Evolutionary conservation across 2,329 filamentous ascomycete genomes (phyloP).

Genomic region (Xylaria sp.): DNA sequence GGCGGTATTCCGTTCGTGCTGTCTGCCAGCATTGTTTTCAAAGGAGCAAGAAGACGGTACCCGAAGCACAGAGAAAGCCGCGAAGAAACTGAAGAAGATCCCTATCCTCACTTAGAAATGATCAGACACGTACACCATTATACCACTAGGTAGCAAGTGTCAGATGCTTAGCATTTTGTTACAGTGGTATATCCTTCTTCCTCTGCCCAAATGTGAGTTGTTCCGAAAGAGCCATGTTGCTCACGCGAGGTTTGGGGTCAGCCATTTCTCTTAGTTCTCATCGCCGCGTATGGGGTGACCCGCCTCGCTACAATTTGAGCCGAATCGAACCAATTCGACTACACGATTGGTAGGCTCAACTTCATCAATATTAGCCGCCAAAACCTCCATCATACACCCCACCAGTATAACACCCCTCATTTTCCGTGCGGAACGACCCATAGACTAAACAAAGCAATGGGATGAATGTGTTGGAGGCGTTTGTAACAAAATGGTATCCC

Average conservation of each 20-base stretch:
- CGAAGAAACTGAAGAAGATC: too few relatives aligned
- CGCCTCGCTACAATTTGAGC: constrained; percentile 43
- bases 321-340: constrained; percentile 45
- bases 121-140: too few relatives aligned
- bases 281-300: constrained; percentile 10
- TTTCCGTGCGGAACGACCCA: constrained; percentile 22
- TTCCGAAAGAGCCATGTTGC: background rate
- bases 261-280: constrained; percentile 1
- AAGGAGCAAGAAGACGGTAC: background rate
- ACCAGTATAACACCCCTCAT: constrained; percentile 44
- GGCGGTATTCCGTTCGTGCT: background rate
- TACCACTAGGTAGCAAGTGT: too few relatives aligned
- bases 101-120: too few relatives aligned
- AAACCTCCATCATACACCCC: constrained; percentile 41
- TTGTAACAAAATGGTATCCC: constrained; percentile 3
- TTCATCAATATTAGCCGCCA: constrained; percentile 50
- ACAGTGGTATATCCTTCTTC: too few relatives aligned
- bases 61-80: too few relatives aligned
- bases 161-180: too few relatives aligned
- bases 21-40: background rate
- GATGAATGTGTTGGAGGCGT: constrained; percentile 16
- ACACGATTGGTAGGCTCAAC: constrained; percentile 44
- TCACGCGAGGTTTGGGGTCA: background rate
- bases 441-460: constrained; percentile 8
- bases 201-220: background rate